These are phyloP conservation scores for Gliomastix tumulicola DNA, from an alignment of 2,329 filamentous ascomycete species.

Conservation along the genomic window DNA sequence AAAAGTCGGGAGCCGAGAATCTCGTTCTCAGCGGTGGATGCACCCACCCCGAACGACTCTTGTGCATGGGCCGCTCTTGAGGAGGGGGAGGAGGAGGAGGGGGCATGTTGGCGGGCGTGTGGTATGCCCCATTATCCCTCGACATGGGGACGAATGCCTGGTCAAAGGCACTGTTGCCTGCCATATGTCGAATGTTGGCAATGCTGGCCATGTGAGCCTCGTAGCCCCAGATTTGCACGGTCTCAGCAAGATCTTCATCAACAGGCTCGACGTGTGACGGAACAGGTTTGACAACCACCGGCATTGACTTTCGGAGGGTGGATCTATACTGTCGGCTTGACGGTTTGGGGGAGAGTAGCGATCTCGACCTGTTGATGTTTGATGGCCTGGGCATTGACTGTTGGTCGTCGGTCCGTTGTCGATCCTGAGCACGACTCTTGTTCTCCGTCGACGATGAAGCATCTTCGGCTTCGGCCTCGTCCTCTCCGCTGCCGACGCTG, in stretches of 20 bases:
- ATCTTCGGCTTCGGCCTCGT: no score
- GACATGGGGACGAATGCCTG: slow-evolving; percentile 10
- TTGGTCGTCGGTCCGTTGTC: no score
- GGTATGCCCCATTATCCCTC: background rate
- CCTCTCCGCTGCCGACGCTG: no score
- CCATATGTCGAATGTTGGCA: slow-evolving; percentile 9
- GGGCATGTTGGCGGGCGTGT: background rate
- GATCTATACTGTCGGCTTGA: no score
- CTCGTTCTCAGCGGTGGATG: slow-evolving; percentile 5
- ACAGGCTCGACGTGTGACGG: background rate
- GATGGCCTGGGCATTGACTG: no score
- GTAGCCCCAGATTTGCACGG: background rate
- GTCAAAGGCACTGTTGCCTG: slow-evolving; percentile 17
- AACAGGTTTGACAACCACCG: background rate
- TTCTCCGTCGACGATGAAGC: no score
- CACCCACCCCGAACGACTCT: no score
- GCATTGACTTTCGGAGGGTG: slow-evolving; percentile 1
- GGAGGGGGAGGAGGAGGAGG: background rate
- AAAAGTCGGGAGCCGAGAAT: slow-evolving; percentile 17
- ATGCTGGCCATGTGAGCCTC: slow-evolving; percentile 3
- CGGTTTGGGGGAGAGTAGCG: no score
- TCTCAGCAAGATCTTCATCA: no score
- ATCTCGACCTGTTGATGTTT: no score
- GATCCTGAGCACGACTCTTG: no score
- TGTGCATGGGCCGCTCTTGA: background rate